phyloP scores from a whole-genome alignment of 495 filamentous ascomycete species.

The Neohortaea acidophila region DNA sequence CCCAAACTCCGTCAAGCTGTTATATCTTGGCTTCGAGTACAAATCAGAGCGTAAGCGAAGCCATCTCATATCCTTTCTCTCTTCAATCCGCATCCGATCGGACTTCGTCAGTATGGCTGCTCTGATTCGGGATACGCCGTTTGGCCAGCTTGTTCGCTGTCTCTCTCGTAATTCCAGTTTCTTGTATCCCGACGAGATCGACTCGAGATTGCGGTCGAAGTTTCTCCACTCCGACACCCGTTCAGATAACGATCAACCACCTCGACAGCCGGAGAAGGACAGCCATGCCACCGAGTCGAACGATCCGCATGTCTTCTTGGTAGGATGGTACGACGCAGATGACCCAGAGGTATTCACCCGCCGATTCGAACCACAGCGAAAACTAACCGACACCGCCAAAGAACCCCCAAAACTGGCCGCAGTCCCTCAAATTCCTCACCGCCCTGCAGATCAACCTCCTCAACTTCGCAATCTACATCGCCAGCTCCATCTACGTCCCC shows the following conservation, averaged over 20 bases:
- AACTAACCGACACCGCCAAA: background rate
- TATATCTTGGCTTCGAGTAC: no score
- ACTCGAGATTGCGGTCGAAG: background rate
- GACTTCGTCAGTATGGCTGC: background rate
- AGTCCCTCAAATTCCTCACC: background rate
- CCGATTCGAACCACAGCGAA: background rate
- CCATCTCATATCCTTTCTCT: no score
- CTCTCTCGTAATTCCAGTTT: background rate
- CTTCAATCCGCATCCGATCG: no score
- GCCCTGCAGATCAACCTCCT: background rate
- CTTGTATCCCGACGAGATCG: background rate
- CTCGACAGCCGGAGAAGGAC: background rate
- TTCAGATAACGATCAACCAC: background rate
- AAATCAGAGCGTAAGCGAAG: no score
- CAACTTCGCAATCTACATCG: constrained; percentile 11
- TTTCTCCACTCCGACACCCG: background rate
- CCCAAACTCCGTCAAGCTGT: no score
- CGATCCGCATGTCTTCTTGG: background rate
- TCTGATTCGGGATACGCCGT: background rate
- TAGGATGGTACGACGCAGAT: background rate
- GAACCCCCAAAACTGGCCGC: background rate
- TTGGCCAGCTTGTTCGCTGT: background rate
- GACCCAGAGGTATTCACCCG: constrained; percentile 1
- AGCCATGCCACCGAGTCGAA: background rate
- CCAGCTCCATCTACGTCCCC: constrained; percentile 12